Evolutionary conservation across 2,329 filamentous ascomycete genomes (phyloP), one percentile per base, ranked within the genome.

Genomic region (Fusarium newnesense): DNA sequence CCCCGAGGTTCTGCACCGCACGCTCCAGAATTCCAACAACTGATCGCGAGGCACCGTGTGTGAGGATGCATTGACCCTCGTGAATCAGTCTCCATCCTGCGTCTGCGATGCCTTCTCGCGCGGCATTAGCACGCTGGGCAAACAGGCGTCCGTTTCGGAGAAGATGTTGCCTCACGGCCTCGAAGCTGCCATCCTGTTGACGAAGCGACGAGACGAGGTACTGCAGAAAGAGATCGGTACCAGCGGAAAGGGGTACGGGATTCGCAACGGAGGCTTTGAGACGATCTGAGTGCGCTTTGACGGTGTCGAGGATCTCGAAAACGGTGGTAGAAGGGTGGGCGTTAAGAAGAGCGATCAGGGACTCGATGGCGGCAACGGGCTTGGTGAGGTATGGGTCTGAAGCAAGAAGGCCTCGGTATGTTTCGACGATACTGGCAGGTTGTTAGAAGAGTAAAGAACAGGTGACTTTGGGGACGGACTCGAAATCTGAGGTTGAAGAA

Each of bases 161-260:
- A 34, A 98, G 87, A 83, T 98, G 94, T 78, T 92, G 90, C 72
- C 94, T 89, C 63, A 97, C 93, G 57, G 92, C 90, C 72, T 95
- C 93, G 82, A 98, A 98, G 76, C 78, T 80, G 52, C 80, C 79
- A 57, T 84, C 83, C 74, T 87, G 86, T 84, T 88, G 85, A 83
- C 88, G 88, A 80, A 92, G 86, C 72, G 88, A 94, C 64, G 91
- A 91, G 78, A 97, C 92, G 76, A 99, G 90, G 83, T 97, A 98
- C 80, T 96, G 93, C 81, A 96, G 93, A 86, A 99, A 98, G 67
- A 98, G 90, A 81, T 98, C 95, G 68, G 95, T 97, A 78, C 96
- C 96, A 62, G 97, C 96, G 54, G 94, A 95, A 21, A 98, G 90
- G 9, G 95, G 96, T 64, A 98, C 94, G 19, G 95, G 94, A 84